phyloP scores from a whole-genome alignment of 371 early-diverging fungal species.

The Phascolomyces articulosus region DNA sequence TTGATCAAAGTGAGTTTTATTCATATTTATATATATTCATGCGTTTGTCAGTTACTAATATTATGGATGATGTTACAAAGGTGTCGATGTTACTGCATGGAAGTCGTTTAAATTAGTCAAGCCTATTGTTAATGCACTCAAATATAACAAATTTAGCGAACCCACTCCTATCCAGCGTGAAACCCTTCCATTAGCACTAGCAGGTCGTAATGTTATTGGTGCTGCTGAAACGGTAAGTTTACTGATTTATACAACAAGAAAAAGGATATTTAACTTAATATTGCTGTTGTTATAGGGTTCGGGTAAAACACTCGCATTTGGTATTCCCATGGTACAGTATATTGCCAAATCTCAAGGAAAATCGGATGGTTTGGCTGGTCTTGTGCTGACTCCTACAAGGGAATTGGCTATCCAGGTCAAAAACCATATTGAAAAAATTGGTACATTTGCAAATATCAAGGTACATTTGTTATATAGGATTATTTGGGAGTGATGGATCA shows the following conservation, averaged over 20 bases:
- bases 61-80: constrained; percentile 17
- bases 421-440: constrained; percentile 71
- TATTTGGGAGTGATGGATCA: background rate
- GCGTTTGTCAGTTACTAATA: background rate
- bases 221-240: constrained; percentile 90
- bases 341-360: constrained; percentile 42
- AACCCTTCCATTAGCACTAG: constrained; percentile 73
- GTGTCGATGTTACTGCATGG: constrained; percentile 69
- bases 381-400: constrained; percentile 91
- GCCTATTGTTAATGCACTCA: constrained; percentile 66
- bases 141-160: constrained; percentile 66
- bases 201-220: constrained; percentile 92
- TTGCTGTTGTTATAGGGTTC: no score
- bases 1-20: constrained; percentile 40
- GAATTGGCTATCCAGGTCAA: constrained; percentile 92
- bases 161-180: constrained; percentile 97
- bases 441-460: constrained; percentile 57
- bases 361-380: constrained; percentile 33
- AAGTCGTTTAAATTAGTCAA: constrained; percentile 49
- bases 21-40: background rate
- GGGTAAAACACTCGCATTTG: constrained; percentile 94
- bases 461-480: constrained; percentile 20
- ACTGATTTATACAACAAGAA: background rate
- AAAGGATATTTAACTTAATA: no score
- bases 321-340: constrained; percentile 82